Conservation (phyloP, 345 rosid genomes). For the Eucalyptus marginata region DNA sequence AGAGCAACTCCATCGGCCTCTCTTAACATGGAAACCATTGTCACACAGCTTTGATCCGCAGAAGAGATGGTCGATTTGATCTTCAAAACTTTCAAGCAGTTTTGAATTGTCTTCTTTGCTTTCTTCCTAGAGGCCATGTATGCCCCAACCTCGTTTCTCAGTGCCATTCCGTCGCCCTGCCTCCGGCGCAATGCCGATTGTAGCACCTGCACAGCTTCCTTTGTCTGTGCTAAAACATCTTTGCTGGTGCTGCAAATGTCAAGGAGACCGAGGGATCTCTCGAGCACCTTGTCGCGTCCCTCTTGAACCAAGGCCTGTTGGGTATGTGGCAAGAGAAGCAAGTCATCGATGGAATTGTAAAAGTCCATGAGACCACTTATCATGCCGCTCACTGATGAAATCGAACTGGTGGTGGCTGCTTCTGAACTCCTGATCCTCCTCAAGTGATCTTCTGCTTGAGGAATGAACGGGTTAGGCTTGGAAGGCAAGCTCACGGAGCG, state of each 20-base stretch:
- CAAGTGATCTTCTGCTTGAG: constrained; percentile 5
- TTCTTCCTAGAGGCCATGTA: constrained; percentile 28
- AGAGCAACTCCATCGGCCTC: constrained; percentile 13
- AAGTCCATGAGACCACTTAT: constrained; percentile 4
- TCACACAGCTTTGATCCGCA: neutral
- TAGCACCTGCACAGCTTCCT: constrained; percentile 3
- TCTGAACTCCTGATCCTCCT: neutral
- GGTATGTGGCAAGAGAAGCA: constrained; percentile 3
- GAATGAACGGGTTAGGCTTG: constrained; percentile 7
- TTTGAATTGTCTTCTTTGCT: constrained; percentile 22
- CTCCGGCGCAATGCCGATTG: constrained; percentile 12
- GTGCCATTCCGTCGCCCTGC: neutral
- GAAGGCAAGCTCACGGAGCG: neutral
- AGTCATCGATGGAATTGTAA: constrained; percentile 3
- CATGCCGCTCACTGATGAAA: neutral
- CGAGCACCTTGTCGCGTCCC: neutral
- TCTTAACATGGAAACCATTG: constrained; percentile 3
- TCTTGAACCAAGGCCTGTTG: constrained; percentile 1
- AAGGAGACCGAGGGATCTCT: constrained; percentile 7
- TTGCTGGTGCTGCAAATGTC: constrained; percentile 2
- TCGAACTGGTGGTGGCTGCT: neutral
- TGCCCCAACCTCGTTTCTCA: constrained; percentile 10
- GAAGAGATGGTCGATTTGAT: neutral
- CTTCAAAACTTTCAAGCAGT: constrained; percentile 9
- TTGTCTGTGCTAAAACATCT: constrained; percentile 4